Evolutionary conservation across 108 stramenopile species (phyloP), one percentile per base, ranked within the genome.

Genomic region (Stephanodiscus triporus): DNA sequence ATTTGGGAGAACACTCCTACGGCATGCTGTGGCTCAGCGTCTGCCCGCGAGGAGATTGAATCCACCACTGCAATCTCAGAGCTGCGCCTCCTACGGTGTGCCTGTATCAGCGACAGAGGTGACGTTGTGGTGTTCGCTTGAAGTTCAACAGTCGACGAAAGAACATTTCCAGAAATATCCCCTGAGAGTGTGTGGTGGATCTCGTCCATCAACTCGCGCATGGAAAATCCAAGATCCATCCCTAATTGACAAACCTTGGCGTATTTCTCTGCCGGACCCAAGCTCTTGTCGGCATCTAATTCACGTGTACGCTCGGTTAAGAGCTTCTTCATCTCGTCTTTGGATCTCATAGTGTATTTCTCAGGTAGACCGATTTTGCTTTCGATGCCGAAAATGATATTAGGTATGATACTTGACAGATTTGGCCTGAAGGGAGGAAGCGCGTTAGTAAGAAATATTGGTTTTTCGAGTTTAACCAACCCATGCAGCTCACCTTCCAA

Each of bases 371-470:
- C 82, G 22, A 63, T 42, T 3, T 65, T 47, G 22, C 71, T 77
- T 63, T 84, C 83, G 10, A 84, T 59, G 13, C 73, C 71, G n/a
- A 53, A 74, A 32, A 84, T 73, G 11, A 84, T 64, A 53, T 78
- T 78, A 16, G 82, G 73, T 57, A 83, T 72, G 17, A 78, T 68
- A 27, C 57, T 14, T 7, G 58, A 48, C 19, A 83, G 73, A 34
- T 78, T 64, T 9, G 82, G 82, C 56, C 55, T 56, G 27, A 2
- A 56, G 26, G 1, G 26, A 27, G 10, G 40, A 40, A 9, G 40
- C 27, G 29, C 29, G 55, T 29, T 56, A 7, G 1, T 40, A 40
- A 11, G 11, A 5, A 9, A 29, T 0, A 56, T 53, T 53, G 16
- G 6, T 49, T 19, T 49, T 49, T 19, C 2, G 16, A 16, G 2